Conservation (phyloP, 257 asterid species). For the Nicotiana attenuata region DNA sequence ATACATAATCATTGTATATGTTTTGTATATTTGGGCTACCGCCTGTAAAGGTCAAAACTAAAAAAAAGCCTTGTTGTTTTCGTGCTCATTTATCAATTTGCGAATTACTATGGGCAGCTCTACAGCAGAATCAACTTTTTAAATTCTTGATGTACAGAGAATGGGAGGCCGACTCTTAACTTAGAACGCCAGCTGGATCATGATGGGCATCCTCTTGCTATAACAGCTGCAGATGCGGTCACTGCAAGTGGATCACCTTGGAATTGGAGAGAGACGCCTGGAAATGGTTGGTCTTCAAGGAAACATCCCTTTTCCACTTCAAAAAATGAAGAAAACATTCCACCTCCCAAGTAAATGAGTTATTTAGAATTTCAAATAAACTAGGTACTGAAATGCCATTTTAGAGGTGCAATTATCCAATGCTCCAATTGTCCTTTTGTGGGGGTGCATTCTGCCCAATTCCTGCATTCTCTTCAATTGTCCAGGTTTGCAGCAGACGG, state of each 20-base stretch:
- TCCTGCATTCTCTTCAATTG: no score
- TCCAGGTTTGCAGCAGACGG: no score
- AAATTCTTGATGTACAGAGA: conserved; percentile 40
- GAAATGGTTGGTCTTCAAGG: conserved; percentile 47
- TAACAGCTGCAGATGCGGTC: conserved; percentile 77
- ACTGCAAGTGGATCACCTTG: conserved; percentile 87
- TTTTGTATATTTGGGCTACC: no score
- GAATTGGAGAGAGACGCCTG: conserved; percentile 91
- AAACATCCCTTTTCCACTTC: background rate
- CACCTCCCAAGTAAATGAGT: no score
- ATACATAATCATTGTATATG: no score
- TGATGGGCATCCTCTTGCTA: conserved; percentile 91
- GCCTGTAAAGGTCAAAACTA: no score
- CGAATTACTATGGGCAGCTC: background rate
- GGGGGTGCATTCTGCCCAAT: no score
- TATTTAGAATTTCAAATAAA: no score
- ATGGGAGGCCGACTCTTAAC: conserved; percentile 63
- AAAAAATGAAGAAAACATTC: no score
- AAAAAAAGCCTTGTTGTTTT: background rate
- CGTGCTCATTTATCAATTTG: background rate
- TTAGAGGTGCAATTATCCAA: no score
- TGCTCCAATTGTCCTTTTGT: no score
- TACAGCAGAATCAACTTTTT: background rate
- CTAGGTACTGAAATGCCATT: no score
- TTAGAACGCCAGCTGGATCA: conserved; percentile 72